phyloP scores from a whole-genome alignment of 148 eudicot genomes.

The Selenicereus undatus region DNA sequence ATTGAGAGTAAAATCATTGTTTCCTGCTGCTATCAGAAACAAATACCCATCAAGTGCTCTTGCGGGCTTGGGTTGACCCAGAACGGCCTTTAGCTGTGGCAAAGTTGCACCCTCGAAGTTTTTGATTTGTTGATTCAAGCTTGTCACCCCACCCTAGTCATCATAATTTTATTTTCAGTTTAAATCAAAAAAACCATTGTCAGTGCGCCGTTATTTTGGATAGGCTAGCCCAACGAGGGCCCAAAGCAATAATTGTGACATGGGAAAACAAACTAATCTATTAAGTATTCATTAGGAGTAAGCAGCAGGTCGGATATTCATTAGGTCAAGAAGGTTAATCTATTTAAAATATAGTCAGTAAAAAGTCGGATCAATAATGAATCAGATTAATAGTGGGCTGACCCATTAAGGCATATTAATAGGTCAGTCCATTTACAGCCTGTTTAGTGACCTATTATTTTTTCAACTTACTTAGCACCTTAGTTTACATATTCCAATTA shows the following conservation, averaged over 20 bases:
- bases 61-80: neutral
- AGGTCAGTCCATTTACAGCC: too few species aligned
- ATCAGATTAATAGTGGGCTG: too few species aligned
- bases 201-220: neutral
- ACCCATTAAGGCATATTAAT: too few species aligned
- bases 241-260: neutral
- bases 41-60: constrained; percentile 19
- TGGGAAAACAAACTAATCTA: neutral
- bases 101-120: constrained; percentile 30
- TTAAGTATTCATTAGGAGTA: too few species aligned
- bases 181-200: neutral
- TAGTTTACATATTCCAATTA: too few species aligned
- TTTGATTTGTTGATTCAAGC: constrained; percentile 28
- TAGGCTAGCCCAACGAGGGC: neutral
- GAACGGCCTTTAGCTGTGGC: constrained; percentile 16
- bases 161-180: neutral
- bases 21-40: constrained; percentile 34
- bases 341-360: too few species aligned
- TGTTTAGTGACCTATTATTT: too few species aligned
- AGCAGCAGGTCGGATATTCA: too few species aligned
- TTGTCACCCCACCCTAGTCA: constrained; percentile 25
- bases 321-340: too few species aligned
- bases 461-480: too few species aligned
- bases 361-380: too few species aligned
- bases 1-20: constrained; percentile 30